Percentiles rank a stretch among this genome's conserved stretches.
These are phyloP conservation scores for Citrus australasica DNA, from an alignment of 345 rosid species.

Conservation along the genomic window DNA sequence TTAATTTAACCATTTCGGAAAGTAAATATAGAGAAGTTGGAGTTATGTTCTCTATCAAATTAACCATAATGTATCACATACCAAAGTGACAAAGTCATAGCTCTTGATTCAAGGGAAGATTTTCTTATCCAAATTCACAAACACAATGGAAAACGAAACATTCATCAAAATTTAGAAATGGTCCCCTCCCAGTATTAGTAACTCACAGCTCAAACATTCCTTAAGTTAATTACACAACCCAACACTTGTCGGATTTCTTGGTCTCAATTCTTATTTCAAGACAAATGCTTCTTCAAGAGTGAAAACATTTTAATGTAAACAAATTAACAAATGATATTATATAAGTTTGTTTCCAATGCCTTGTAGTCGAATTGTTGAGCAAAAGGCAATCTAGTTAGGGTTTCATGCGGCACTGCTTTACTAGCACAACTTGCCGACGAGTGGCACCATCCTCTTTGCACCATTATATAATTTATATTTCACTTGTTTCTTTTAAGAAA, in stretches of 20 bases:
- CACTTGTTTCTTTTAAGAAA: neutral
- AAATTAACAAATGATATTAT: neutral
- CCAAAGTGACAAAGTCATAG: neutral
- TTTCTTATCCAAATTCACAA: neutral
- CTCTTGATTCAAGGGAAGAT: constrained; percentile 15
- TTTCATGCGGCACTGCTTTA: constrained; percentile 31
- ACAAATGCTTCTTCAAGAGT: constrained; percentile 21
- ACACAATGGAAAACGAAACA: constrained; percentile 11
- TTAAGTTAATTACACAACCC: constrained; percentile 21
- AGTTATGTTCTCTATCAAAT: neutral
- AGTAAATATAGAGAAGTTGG: neutral
- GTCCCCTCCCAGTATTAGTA: constrained; percentile 37
- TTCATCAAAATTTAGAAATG: constrained; percentile 27
- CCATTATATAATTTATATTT: neutral
- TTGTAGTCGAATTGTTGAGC: constrained; percentile 44
- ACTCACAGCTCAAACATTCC: constrained; percentile 35
- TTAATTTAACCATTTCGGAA: no score
- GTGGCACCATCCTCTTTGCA: constrained; percentile 39
- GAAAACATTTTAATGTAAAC: neutral
- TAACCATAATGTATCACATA: neutral
- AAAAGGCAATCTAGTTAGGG: constrained; percentile 26
- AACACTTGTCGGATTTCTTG: constrained; percentile 20
- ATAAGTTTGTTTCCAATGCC: constrained; percentile 17
- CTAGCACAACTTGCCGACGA: constrained; percentile 53
- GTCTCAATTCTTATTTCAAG: constrained; percentile 29